Conservation (phyloP, 805 yeast genomes). For the Ogataea nonfermentans region DNA sequence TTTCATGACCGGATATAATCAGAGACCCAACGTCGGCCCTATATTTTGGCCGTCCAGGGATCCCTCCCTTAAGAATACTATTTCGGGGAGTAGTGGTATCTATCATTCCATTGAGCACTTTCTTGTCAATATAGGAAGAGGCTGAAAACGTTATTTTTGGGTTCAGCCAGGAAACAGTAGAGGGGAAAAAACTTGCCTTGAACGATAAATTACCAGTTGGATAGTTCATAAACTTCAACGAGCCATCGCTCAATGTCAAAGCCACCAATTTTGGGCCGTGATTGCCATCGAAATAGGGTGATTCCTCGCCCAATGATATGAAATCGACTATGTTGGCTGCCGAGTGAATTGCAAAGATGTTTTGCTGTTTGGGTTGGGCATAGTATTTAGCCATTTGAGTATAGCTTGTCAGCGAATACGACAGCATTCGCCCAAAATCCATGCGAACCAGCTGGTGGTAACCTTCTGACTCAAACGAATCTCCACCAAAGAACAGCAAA, state of each 20-base stretch:
- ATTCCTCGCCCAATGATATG: slow-evolving; percentile 53
- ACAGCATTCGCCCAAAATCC: slow-evolving; percentile 78
- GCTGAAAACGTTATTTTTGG: slow-evolving; percentile 62
- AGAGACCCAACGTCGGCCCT: slow-evolving; percentile 54
- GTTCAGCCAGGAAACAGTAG: slow-evolving; percentile 73
- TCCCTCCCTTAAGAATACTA: slow-evolving; percentile 74
- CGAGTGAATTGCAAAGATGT: slow-evolving; percentile 53
- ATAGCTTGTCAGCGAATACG: slow-evolving; percentile 77
- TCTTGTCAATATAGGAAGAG: slow-evolving; percentile 42
- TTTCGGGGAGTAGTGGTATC: slow-evolving; percentile 54
- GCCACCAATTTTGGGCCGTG: slow-evolving; percentile 72
- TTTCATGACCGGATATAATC: slow-evolving; percentile 81
- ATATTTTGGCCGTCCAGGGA: slow-evolving; percentile 51
- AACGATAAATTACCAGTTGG: slow-evolving; percentile 54
- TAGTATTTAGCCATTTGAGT: slow-evolving; percentile 80
- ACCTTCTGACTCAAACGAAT: slow-evolving; percentile 42
- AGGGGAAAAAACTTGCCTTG: slow-evolving; percentile 68
- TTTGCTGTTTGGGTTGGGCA: slow-evolving; percentile 54
- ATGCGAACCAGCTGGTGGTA: slow-evolving; percentile 50
- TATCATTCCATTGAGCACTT: slow-evolving; percentile 29
- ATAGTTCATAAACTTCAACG: slow-evolving; percentile 57
- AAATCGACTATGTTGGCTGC: slow-evolving; percentile 44
- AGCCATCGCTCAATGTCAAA: slow-evolving; percentile 59
- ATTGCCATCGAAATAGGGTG: slow-evolving; percentile 78
- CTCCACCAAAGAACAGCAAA: slow-evolving; percentile 68